Base-by-base conservation (phyloP, 2,329 filamentous ascomycete species). In the Acephala macrosclerotiorum region DNA sequence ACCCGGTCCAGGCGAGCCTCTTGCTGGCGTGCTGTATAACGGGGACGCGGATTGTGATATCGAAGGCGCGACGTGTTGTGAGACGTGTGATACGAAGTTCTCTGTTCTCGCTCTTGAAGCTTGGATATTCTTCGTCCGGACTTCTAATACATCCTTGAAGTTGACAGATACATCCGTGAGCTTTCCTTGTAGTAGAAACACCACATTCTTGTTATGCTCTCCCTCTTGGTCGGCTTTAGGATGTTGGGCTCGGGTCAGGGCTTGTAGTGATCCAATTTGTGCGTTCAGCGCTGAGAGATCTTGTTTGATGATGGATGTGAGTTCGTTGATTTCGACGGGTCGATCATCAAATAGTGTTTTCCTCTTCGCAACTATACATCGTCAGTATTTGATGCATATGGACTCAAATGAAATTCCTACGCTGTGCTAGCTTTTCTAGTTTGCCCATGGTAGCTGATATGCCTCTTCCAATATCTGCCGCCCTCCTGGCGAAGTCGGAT, bases 281-380 rank as follows among this genome's bases (percentile, higher is more conserved):
- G 93, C 89, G 79, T 97, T 98, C 65, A 92, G 79, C 4, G 85
- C 89, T 1, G 93, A 93, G 60, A 98, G 87, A 75, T 98, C 95
- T 83, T 98, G 95, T 82, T 98, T 98, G 84, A 98, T 97, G 76
- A 98, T 92, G 76, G 94, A 97, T 8, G 94, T 97, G 78, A 97
- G 88, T 79, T 98, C 94, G 78, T 96, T 96, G 78, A 98, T 97
- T 80, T 99, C 96, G 63, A 97, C 92, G 0, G 96, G 94, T 77
- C 93, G 89, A 81, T 99, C 96, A 79, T 99, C 96, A 78, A 99
- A 99, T 51, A 99, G 89, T 11, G 96, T 97, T 80, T 97, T 96
- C 75, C 95, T 89, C 79, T 94, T 95, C n/a, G 96, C 96, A 77
- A 99, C 89, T 92, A 67, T 29, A 57, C 20, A 9, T 26, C 25